Evolutionary conservation across 257 asterid genomes (phyloP).

Genomic region (Cordia subcordata): DNA sequence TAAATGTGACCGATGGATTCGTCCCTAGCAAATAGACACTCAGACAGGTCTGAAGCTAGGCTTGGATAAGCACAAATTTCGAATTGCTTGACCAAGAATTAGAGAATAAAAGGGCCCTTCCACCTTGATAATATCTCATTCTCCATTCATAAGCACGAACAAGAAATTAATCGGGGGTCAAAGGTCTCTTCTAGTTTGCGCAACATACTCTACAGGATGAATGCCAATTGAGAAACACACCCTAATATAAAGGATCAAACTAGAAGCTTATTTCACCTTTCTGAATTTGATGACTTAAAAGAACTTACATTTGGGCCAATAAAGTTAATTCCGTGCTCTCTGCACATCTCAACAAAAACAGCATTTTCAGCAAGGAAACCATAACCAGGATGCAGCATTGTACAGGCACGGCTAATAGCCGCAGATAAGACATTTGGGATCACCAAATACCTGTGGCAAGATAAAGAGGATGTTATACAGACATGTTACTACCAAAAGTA

Average conservation of each 20-base stretch:
- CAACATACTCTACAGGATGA: neutral
- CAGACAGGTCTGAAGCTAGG: too few relatives aligned
- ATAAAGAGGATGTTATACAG: conserved; percentile 3
- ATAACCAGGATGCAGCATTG: conserved; percentile 99
- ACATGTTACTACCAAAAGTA: conserved; percentile 2
- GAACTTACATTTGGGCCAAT: conserved; percentile 93
- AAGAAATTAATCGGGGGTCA: too few relatives aligned
- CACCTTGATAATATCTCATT: too few relatives aligned
- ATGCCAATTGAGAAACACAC: neutral
- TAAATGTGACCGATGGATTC: too few relatives aligned
- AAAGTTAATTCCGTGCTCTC: conserved; percentile 81
- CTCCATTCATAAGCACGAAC: too few relatives aligned
- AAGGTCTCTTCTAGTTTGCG: too few relatives aligned
- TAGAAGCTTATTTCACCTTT: neutral
- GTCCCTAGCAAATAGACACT: too few relatives aligned
- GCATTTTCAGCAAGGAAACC: conserved; percentile 99
- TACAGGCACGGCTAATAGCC: conserved; percentile 82
- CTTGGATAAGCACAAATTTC: too few relatives aligned
- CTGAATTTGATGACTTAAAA: neutral
- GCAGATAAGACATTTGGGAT: conserved; percentile 90
- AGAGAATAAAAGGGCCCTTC: too few relatives aligned
- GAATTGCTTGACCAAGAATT: too few relatives aligned
- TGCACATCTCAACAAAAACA: conserved; percentile 90
- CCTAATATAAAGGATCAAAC: neutral
- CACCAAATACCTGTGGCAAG: conserved; percentile 64